phyloP scores from a whole-genome alignment of 306 rosid genomes.

The Citrullus colocynthis region DNA sequence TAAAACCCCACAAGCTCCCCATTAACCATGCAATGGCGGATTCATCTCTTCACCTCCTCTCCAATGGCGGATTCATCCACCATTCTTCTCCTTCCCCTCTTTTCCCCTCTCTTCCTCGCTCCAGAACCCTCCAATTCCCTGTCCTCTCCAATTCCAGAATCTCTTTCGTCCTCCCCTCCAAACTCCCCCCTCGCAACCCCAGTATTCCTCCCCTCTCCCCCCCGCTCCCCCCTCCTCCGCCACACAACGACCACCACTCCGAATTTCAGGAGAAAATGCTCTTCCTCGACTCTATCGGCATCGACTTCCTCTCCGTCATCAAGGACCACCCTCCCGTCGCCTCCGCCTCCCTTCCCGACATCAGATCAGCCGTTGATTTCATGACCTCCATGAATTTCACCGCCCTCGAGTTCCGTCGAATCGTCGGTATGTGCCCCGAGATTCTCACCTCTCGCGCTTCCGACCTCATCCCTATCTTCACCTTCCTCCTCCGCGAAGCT shows the following conservation, averaged over 20 bases:
- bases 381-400: conserved; percentile 47
- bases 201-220: conserved; percentile 4
- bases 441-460: conserved; percentile 48
- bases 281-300: conserved; percentile 72
- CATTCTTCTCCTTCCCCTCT: not conserved
- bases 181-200: not conserved
- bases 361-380: conserved; percentile 53
- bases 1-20: not conserved
- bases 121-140: not conserved
- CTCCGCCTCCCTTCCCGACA: conserved; percentile 37
- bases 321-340: conserved; percentile 47
- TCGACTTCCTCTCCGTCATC: conserved; percentile 60
- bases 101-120: not conserved
- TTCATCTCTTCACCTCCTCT: not conserved
- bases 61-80: not conserved
- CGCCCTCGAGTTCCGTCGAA: conserved; percentile 43
- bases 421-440: conserved; percentile 71
- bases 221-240: conserved; percentile 5
- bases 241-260: conserved; percentile 4
- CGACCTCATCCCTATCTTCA: conserved; percentile 48
- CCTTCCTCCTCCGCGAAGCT: conserved; percentile 70
- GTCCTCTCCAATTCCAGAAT: not conserved
- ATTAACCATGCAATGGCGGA: conserved; percentile 3
- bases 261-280: conserved; percentile 52
- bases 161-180: conserved; percentile 1